phyloP scores from a whole-genome alignment of 306 rosid genomes.

The Mimosa pudica region DNA sequence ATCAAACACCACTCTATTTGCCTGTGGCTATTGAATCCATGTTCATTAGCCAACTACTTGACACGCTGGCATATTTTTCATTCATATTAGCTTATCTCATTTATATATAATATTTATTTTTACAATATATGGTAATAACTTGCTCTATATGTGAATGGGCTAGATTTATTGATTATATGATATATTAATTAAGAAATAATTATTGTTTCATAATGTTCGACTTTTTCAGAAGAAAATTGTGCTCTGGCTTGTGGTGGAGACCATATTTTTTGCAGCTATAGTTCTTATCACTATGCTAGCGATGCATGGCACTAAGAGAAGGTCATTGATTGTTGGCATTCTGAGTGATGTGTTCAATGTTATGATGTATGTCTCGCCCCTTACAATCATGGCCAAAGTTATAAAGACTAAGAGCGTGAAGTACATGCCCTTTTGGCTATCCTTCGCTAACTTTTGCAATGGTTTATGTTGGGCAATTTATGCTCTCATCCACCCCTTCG shows the following conservation, averaged over 20 bases:
- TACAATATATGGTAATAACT: not conserved
- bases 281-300: constrained; percentile 44
- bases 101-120: not conserved
- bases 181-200: not conserved
- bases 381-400: constrained; percentile 61
- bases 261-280: constrained; percentile 42
- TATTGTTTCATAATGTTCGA: not conserved
- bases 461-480: constrained; percentile 74
- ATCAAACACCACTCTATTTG: not conserved
- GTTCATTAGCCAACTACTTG: not conserved
- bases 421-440: constrained; percentile 82
- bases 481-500: constrained; percentile 71
- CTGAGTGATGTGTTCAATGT: constrained; percentile 68
- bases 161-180: not conserved
- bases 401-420: constrained; percentile 71
- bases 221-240: constrained; percentile 52
- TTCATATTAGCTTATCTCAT: not conserved
- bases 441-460: constrained; percentile 64
- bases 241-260: constrained; percentile 25
- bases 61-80: not conserved
- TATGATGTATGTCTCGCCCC: constrained; percentile 75
- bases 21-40: not conserved
- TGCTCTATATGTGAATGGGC: not conserved
- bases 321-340: constrained; percentile 71
- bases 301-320: constrained; percentile 39